phyloP scores from a whole-genome alignment of 768 basidiomycete genomes.

The Suillus clintonianus region DNA sequence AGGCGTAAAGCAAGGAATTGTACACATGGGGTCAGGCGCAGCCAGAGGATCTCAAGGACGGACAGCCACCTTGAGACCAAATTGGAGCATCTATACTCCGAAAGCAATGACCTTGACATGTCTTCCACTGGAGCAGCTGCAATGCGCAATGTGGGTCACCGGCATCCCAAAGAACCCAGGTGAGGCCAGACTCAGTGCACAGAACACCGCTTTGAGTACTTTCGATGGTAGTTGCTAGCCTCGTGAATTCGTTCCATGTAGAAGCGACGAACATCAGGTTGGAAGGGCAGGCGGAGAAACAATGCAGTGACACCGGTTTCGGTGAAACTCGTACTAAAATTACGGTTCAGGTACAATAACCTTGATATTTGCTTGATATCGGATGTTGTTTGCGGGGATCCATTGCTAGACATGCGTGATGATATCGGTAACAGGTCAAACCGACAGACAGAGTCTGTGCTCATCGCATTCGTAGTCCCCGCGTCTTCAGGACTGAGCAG shows the following conservation, averaged over 20 bases:
- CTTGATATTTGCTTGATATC: background rate
- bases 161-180: background rate
- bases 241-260: background rate
- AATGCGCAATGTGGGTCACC: background rate
- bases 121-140: background rate
- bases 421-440: background rate
- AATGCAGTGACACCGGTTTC: background rate
- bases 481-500: background rate
- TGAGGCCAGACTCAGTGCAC: background rate
- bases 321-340: background rate
- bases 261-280: background rate
- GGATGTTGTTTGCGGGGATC: background rate
- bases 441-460: background rate
- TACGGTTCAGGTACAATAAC: background rate
- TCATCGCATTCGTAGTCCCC: background rate
- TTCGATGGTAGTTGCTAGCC: too few species aligned
- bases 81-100: background rate
- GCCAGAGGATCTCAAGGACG: constrained; percentile 73
- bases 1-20: constrained; percentile 80
- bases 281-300: background rate
- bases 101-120: background rate
- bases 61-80: constrained; percentile 35
- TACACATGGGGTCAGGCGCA: constrained; percentile 84
- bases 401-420: background rate
- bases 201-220: background rate